Base-by-base conservation (phyloP, 2,329 filamentous ascomycete genomes). In the Pseudogymnoascus sp. region DNA sequence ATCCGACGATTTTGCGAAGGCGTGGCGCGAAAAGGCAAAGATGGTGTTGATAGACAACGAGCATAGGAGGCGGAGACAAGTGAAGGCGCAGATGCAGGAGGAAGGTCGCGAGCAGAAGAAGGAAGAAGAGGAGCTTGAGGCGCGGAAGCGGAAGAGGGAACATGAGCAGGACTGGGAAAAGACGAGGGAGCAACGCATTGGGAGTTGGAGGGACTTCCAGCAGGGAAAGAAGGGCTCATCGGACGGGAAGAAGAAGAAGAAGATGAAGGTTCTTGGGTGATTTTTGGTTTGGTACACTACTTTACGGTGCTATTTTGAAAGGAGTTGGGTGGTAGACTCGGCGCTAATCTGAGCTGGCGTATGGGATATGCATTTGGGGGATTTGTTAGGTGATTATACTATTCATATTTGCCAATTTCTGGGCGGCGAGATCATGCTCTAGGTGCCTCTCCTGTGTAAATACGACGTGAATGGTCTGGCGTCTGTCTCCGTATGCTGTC, bases 131-230 rank as follows among this genome's bases (percentile, higher is more conserved):
- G 93, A 97, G 77, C 66, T 89, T 8, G 91, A 93, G 71, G 84
- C 83, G 69, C 80, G 90, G 71, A 93, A 93, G 78, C 83, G 89
- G 69, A 93, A 93, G 83, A 83, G 95, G 65, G 92, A 97, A 73
- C 91, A 95, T 75, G 92, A 97, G 68, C 86, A 95, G 78, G 89
- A 93, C 67, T 99, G 95, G 95, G 95, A 99, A 79, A 87, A 90
- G 72, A 96, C 89, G 26, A 81, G 95, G 56, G 95, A 99, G 65
- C 84, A 91, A 77, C 84, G 95, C 68, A 97, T 99, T 76, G 90
- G 87, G 68, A 96, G 89, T 75, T 99, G 95, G 95, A 85, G 95
- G 64, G 85, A 92, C 68, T 99, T 96, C 72, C 87, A 95, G 74
- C 95, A 96, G 78, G 84, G 83, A 65, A 86, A 82, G 76, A 80